Evolutionary conservation across 805 yeast species (phyloP).

Genomic region (Yueomyces sp.): DNA sequence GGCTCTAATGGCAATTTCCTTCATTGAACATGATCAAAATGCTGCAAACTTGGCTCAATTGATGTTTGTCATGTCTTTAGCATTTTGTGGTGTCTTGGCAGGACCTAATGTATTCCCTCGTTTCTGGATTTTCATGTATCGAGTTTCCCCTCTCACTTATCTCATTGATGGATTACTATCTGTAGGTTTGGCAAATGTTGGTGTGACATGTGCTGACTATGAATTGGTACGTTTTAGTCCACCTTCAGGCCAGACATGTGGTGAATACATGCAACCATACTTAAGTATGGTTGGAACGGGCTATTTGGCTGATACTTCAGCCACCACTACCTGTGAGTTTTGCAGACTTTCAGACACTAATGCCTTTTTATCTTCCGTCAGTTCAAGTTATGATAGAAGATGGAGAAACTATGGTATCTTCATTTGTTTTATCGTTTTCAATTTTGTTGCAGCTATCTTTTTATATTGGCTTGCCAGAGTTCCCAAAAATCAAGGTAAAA

Average conservation of each 20-base stretch:
- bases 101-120: slow-evolving; percentile 45
- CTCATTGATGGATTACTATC: slow-evolving; percentile 42
- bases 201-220: slow-evolving; percentile 32
- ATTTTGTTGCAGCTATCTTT: slow-evolving; percentile 29
- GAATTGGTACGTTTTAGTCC: slow-evolving; percentile 41
- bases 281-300: slow-evolving; percentile 30
- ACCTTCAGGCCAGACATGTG: slow-evolving; percentile 45
- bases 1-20: slow-evolving; percentile 48
- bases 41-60: slow-evolving; percentile 50
- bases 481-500: slow-evolving; percentile 35
- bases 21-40: slow-evolving; percentile 42
- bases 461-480: slow-evolving; percentile 60
- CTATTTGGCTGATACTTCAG: slow-evolving; percentile 30
- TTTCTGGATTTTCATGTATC: slow-evolving; percentile 74
- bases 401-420: slow-evolving; percentile 56
- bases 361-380: slow-evolving; percentile 36
- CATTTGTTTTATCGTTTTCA: slow-evolving; percentile 36
- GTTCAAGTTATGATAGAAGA: slow-evolving; percentile 25
- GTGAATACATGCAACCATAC: slow-evolving; percentile 32
- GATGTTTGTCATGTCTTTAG: slow-evolving; percentile 47
- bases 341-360: slow-evolving; percentile 48
- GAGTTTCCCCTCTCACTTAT: slow-evolving; percentile 59
- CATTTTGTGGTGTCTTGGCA: slow-evolving; percentile 69
- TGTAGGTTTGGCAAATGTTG: slow-evolving; percentile 39
- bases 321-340: slow-evolving; percentile 41